Base-by-base conservation (phyloP, 805 yeast species). In the Candida fluviatilis region DNA sequence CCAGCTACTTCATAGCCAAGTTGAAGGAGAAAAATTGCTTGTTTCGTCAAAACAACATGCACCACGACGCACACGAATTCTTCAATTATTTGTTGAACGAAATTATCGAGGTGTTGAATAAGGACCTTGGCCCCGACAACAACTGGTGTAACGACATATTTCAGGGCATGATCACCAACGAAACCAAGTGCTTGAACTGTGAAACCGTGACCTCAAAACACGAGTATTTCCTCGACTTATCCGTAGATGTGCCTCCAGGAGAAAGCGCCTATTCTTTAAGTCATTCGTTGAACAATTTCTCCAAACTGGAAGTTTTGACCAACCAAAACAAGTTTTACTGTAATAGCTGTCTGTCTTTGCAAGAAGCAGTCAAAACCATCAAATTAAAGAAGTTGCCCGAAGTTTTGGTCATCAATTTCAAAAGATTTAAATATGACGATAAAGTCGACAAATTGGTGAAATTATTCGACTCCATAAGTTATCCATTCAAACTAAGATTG, bases 11-110 rank as follows among this genome's bases (percentile, higher is more conserved):
- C 35, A 76, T 93, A 31, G 82, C 79, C 33, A 82, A 82, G 37
- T 66, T 91, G 38, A 91, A 88, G 57, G 75, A 75, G 40, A 90
- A 86, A 47, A 93, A 91, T 56, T 85, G 81, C 49, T 66, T 91
- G 51, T 93, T 93, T 59, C 71, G 95, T 45, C 82, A 88, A 40
- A 80, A 85, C 31, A 67, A 67, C 48, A 90, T 89, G 96, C 99
- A 93, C 58, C 99, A 93, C 57, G 99, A 93, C 67, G 97, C 98
- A 4, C 99, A 93, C 61, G 99, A 93, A 62, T 93, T 93, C 60
- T 73, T 90, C 55, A 91, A 90, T 57, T 90, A 85, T 54, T 58
- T 90, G 48, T 67, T 93, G 37, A 93, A 93, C 59, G 76, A 66
- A 48, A 69, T 71, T 14, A 64, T 75, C 11, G 89, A 85, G 45